These are phyloP conservation scores for Cladophialophora psammophila DNA, from an alignment of 2,329 filamentous ascomycete species.

Conservation along the genomic window DNA sequence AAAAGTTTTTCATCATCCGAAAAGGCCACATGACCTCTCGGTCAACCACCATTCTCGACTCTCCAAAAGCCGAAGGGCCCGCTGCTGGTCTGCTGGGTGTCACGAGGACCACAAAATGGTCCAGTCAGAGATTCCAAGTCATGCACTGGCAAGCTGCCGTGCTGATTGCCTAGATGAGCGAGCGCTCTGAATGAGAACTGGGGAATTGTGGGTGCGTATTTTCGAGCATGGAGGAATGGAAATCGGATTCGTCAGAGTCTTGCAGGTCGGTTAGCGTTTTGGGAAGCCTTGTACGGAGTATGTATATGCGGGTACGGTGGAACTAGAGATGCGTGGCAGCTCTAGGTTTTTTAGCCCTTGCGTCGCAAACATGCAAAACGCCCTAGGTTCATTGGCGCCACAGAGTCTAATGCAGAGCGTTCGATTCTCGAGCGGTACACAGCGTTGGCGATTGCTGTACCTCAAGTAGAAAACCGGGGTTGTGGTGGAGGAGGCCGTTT, in stretches of 20 bases:
- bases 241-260: slow-evolving; percentile 10
- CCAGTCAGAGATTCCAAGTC: slow-evolving; percentile 9
- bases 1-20: slow-evolving; percentile 5
- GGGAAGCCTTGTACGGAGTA: slow-evolving; percentile 8
- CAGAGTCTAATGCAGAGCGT: slow-evolving; percentile 13
- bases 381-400: slow-evolving; percentile 7
- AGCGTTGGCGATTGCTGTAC: slow-evolving; percentile 17
- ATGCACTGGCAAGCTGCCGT: slow-evolving; percentile 9
- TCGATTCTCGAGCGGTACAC: slow-evolving; percentile 12
- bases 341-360: slow-evolving; percentile 1
- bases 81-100: slow-evolving; percentile 5
- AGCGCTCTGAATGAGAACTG: not conserved
- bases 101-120: slow-evolving; percentile 2
- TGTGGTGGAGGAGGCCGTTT: slow-evolving; percentile 8
- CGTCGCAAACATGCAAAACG: slow-evolving; percentile 12
- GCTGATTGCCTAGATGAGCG: not conserved
- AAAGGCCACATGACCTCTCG: slow-evolving; percentile 7
- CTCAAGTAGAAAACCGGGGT: slow-evolving; percentile 1
- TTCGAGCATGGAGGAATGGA: slow-evolving; percentile 6
- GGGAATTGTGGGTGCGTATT: not conserved
- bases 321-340: slow-evolving; percentile 20
- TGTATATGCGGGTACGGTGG: slow-evolving; percentile 19
- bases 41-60: slow-evolving; percentile 1
- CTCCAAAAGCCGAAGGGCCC: not conserved
- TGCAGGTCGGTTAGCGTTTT: slow-evolving; percentile 4